These are phyloP conservation scores for Eucalyptus cloeziana DNA, from an alignment of 345 rosid species.

Conservation along the genomic window DNA sequence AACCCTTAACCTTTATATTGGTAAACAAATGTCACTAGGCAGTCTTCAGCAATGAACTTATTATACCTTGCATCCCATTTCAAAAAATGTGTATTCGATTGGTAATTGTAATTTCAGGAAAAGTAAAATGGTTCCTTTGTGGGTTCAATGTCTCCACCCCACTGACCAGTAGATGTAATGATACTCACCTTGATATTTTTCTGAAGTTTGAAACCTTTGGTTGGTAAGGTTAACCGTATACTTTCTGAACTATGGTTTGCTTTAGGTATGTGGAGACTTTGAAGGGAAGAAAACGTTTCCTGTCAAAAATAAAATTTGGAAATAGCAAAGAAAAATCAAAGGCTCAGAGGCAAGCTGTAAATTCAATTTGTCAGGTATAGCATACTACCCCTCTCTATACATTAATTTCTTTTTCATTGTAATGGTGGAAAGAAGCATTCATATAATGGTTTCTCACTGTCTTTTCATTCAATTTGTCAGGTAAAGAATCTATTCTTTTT, in stretches of 20 bases:
- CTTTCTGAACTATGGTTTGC: not conserved
- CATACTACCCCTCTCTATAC: not conserved
- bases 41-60: not conserved
- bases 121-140: not conserved
- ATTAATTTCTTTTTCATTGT: not conserved
- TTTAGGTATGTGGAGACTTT: conserved; percentile 83
- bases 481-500: not conserved
- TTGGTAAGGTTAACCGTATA: not conserved
- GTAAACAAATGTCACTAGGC: not conserved
- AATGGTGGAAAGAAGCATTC: not conserved
- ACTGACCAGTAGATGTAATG: not conserved
- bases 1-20: not conserved
- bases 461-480: not conserved
- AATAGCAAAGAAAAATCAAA: conserved; percentile 66
- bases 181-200: not conserved
- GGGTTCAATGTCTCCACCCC: not conserved
- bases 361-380: conserved; percentile 91
- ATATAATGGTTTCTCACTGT: not conserved
- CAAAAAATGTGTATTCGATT: not conserved
- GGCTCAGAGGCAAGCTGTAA: conserved; percentile 98
- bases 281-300: conserved; percentile 86
- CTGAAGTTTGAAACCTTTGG: not conserved
- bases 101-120: not conserved
- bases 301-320: conserved; percentile 88
- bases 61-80: not conserved